Evolutionary conservation across 1,139 yeast genomes (phyloP).

Genomic region (Yamadazyma songkhlaensis): DNA sequence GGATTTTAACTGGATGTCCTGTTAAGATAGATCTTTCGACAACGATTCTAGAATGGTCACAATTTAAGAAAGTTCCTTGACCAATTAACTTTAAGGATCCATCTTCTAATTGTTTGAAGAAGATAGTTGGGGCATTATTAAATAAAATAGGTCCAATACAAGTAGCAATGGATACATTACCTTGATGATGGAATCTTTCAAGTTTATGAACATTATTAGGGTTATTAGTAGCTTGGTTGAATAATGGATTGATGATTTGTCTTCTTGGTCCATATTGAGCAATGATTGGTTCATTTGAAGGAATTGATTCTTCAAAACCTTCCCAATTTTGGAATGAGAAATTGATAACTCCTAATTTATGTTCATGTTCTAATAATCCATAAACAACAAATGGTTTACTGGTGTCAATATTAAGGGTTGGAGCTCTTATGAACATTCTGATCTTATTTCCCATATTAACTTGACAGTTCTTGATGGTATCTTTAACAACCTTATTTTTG

Average conservation of each 20-base stretch:
- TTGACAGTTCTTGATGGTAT: constrained; percentile 55
- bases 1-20: constrained; percentile 94
- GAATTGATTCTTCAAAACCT: constrained; percentile 79
- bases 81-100: constrained; percentile 70
- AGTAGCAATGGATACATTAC: constrained; percentile 72
- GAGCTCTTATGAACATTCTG: constrained; percentile 58
- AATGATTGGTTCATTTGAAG: constrained; percentile 72
- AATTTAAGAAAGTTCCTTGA: constrained; percentile 84
- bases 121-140: constrained; percentile 77
- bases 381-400: constrained; percentile 58
- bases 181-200: constrained; percentile 81
- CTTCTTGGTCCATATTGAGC: constrained; percentile 95
- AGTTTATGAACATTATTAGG: constrained; percentile 85
- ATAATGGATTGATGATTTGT: constrained; percentile 78
- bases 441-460: constrained; percentile 67
- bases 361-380: constrained; percentile 81
- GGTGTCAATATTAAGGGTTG: constrained; percentile 37
- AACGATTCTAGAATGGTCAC: constrained; percentile 79
- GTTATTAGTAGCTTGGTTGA: constrained; percentile 74
- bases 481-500: constrained; percentile 65
- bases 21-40: constrained; percentile 89
- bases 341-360: constrained; percentile 78
- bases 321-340: constrained; percentile 86
- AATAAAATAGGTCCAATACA: constrained; percentile 88
- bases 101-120: constrained; percentile 50